These are phyloP conservation scores for Populus ilicifolia DNA, from an alignment of 345 rosid species.

Conservation along the genomic window DNA sequence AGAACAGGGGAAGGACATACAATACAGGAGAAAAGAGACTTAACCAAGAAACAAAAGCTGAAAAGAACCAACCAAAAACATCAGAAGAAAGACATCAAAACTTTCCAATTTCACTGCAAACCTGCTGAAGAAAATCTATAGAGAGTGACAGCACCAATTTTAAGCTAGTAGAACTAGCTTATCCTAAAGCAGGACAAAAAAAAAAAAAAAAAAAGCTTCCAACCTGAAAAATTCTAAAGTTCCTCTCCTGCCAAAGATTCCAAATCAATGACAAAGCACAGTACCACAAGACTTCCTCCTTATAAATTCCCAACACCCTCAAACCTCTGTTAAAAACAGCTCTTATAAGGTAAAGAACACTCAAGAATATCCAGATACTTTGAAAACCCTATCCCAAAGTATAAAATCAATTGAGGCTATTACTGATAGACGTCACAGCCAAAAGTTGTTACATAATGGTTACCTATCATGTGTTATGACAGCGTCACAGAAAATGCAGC, in stretches of 20 bases:
- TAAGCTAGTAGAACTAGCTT: neutral
- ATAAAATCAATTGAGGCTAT: neutral
- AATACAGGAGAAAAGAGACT: neutral
- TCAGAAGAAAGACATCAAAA: neutral
- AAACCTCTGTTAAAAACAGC: neutral
- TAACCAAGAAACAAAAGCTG: neutral
- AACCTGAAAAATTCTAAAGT: neutral
- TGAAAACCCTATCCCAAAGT: neutral
- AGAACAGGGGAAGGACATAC: neutral
- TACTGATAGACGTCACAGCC: neutral
- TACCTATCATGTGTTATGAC: neutral
- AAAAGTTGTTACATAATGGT: neutral
- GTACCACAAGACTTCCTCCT: neutral
- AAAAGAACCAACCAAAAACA: neutral
- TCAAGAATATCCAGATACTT: neutral
- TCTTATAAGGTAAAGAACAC: neutral
- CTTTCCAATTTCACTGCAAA: neutral
- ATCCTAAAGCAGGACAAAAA: neutral
- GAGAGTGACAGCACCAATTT: neutral
- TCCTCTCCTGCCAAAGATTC: neutral
- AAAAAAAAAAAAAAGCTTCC: too few relatives aligned
- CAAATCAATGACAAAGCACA: neutral
- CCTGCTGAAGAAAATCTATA: neutral
- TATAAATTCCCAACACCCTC: neutral
- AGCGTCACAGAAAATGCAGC: neutral